These are phyloP conservation scores for Saxispiralis lemnorum DNA, from an alignment of 495 filamentous ascomycete species.

Conservation along the genomic window DNA sequence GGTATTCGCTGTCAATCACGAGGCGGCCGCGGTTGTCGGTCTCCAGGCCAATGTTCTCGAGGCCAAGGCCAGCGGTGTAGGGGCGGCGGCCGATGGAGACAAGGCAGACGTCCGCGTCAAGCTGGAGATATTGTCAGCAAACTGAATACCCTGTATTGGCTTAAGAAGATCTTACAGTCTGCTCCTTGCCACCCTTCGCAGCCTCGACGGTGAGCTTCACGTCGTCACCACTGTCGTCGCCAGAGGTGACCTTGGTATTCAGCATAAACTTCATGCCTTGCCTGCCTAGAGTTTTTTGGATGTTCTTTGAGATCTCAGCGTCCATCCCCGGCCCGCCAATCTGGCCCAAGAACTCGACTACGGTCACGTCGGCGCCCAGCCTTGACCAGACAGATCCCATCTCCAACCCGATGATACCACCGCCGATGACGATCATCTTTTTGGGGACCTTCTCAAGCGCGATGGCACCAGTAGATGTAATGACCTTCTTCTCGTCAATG, in stretches of 20 bases:
- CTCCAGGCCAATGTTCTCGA: slow-evolving; percentile 91
- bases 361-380: slow-evolving; percentile 82
- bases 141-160: neutral
- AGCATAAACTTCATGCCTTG: slow-evolving; percentile 98
- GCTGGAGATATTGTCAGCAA: slow-evolving; percentile 28
- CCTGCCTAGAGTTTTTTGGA: slow-evolving; percentile 85
- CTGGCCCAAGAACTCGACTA: slow-evolving; percentile 88
- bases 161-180: slow-evolving; percentile 41
- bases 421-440: slow-evolving; percentile 95
- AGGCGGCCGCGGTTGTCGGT: slow-evolving; percentile 83
- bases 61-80: slow-evolving; percentile 75
- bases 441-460: slow-evolving; percentile 77
- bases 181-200: slow-evolving; percentile 87
- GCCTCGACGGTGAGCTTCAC: slow-evolving; percentile 74
- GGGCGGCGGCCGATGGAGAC: slow-evolving; percentile 92
- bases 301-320: slow-evolving; percentile 72
- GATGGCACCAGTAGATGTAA: slow-evolving; percentile 91
- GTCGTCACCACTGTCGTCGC: slow-evolving; percentile 57
- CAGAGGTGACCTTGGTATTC: slow-evolving; percentile 78
- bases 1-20: slow-evolving; percentile 94
- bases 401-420: slow-evolving; percentile 96
- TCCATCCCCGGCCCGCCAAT: slow-evolving; percentile 99
- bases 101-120: slow-evolving; percentile 90
- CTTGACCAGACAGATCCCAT: slow-evolving; percentile 97
- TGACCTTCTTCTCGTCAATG: slow-evolving; percentile 91